phyloP scores from a whole-genome alignment of 345 rosid species.

The Pseudoturritis turrita region DNA sequence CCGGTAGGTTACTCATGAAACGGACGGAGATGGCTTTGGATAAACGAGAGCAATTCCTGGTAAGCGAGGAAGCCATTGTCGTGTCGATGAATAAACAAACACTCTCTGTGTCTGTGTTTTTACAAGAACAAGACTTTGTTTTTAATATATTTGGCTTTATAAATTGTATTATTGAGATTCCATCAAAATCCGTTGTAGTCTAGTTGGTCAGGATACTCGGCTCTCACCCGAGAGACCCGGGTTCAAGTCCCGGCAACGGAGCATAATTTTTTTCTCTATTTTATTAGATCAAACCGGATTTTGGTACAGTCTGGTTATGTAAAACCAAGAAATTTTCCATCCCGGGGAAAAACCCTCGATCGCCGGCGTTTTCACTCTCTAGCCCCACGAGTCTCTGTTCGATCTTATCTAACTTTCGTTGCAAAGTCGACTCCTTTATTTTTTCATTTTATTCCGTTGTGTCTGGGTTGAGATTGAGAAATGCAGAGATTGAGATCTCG shows the following conservation, averaged over 20 bases:
- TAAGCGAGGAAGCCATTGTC: constrained; percentile 23
- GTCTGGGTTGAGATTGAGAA: constrained; percentile 13
- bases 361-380: constrained; percentile 3
- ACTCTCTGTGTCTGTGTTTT: too few relatives aligned
- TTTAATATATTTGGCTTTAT: too few relatives aligned
- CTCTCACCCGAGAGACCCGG: constrained; percentile 72
- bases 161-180: too few relatives aligned
- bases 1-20: constrained; percentile 73
- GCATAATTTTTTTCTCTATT: neutral
- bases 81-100: neutral
- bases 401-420: too few relatives aligned
- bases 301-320: neutral
- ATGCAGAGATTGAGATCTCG: constrained; percentile 52
- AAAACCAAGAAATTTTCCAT: neutral
- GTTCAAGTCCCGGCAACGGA: constrained; percentile 23
- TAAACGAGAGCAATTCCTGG: constrained; percentile 14
- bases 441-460: too few relatives aligned
- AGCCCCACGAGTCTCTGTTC: too few relatives aligned
- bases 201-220: constrained; percentile 73
- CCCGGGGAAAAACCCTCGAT: neutral
- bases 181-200: constrained; percentile 32
- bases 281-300: neutral
- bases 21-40: constrained; percentile 28
- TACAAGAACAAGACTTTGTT: too few relatives aligned
- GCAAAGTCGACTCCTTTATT: neutral